Evolutionary conservation across 2,329 filamentous ascomycete species (phyloP), one percentile per base, ranked within the genome.

Genomic region (Balansia obtecta): DNA sequence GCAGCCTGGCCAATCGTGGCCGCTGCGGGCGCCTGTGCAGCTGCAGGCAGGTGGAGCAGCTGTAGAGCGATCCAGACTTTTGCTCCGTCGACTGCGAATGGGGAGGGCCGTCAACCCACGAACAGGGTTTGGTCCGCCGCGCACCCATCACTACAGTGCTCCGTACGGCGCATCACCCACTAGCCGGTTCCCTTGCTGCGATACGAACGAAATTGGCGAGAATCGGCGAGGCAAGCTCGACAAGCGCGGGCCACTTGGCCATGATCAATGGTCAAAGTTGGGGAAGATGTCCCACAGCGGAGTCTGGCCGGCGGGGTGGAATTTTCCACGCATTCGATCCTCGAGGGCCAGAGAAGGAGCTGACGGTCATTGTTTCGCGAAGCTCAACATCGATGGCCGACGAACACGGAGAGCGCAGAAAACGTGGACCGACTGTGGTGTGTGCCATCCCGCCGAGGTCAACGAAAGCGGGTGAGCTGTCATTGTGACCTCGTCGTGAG

Each of bases 1-100:
- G 58, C 59, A 63, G 63, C 65, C 65, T 59, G 62, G 63, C 65
- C 65, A 68, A 68, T 68, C 52, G 58, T 56, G 53, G 55, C 41
- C 44, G 59, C 55, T 60, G 22, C 63, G 56, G 58, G 56, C 60
- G 58, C 59, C 60, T 59, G 55, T 54, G 59, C 57, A 60, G 54
- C 59, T 63, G 60, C 60, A 61, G 44, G 47, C 39, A 39, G 49
- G 60, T 57, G 60, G 60, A 56, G 58, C 53, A 32, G 32, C 41
- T 40, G 55, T 45, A 55, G 41, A 57, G 54, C 58, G 57, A 60
- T 60, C 56, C 57, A 58, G 56, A 53, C 22, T 33, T 49, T 33
- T 49, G 48, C 39, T 16, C 27, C 13, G 37, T 42, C 16, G 33
- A 47, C 37, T 18, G n/a, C 38, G 10, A 37, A 47, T 47, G 18